These are phyloP conservation scores for Ilex asprella DNA, from an alignment of 257 asterid species.

Conservation along the genomic window DNA sequence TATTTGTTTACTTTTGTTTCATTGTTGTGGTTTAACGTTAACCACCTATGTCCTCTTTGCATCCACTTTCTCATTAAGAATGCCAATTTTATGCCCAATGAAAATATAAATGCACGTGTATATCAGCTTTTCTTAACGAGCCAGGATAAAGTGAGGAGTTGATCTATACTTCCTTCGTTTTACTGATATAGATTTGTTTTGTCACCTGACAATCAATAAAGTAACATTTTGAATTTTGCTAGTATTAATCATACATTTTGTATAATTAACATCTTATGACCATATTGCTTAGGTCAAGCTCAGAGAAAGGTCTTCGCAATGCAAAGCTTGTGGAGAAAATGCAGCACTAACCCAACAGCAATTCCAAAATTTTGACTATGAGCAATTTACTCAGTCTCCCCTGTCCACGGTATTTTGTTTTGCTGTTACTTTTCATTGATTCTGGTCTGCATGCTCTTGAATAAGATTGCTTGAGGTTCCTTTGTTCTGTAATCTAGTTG, in stretches of 20 bases:
- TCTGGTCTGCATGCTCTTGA: too few species aligned
- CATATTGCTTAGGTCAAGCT: conserved; percentile 51
- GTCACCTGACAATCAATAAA: background rate
- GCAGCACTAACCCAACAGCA: conserved; percentile 38
- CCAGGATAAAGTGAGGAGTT: background rate
- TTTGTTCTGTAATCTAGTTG: too few species aligned
- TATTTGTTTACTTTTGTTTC: too few species aligned
- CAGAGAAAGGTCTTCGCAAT: conserved; percentile 70
- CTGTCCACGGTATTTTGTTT: conserved; percentile 49
- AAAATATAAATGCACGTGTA: background rate
- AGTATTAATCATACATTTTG: too few species aligned
- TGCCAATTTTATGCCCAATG: background rate
- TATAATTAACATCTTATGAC: background rate
- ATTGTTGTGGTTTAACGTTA: too few species aligned
- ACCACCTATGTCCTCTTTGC: background rate
- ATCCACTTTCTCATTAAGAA: background rate
- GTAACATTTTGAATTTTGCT: background rate
- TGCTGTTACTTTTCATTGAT: conserved; percentile 3
- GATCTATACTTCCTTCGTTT: too few species aligned
- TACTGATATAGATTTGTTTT: background rate
- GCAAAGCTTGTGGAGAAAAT: conserved; percentile 73
- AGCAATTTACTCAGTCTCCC: conserved; percentile 65
- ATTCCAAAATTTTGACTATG: conserved; percentile 58
- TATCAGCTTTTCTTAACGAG: background rate
- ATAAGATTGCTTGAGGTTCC: too few species aligned